phyloP scores from a whole-genome alignment of 768 basidiomycete genomes.

The Boletellus ananiceps region DNA sequence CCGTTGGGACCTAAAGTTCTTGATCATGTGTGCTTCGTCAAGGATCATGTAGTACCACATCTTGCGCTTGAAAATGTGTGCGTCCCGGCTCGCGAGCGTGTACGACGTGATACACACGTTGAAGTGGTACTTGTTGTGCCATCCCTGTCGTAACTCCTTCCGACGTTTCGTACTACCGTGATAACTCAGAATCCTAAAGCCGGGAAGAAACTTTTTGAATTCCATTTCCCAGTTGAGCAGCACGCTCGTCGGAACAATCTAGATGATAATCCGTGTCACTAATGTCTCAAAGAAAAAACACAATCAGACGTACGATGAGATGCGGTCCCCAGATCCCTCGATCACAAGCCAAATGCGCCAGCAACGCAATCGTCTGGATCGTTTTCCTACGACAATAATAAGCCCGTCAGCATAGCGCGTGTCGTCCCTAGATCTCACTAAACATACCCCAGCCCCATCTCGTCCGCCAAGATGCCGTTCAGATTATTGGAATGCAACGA shows the following conservation, averaged over 20 bases:
- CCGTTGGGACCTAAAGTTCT: conserved; percentile 90
- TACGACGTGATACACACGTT: conserved; percentile 96
- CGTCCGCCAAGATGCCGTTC: conserved; percentile 85
- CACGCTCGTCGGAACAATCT: conserved; percentile 91
- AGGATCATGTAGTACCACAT: conserved; percentile 95
- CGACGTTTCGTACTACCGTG: conserved; percentile 87
- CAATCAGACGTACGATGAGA: conserved; percentile 55
- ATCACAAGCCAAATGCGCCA: conserved; percentile 90
- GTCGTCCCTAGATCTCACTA: background rate
- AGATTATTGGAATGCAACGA: conserved; percentile 76
- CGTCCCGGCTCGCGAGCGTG: conserved; percentile 85
- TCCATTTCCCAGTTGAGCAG: conserved; percentile 96
- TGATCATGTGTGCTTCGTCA: conserved; percentile 97
- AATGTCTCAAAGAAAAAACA: background rate
- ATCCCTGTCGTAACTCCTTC: conserved; percentile 85
- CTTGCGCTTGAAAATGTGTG: conserved; percentile 88
- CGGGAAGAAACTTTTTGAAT: conserved; percentile 92
- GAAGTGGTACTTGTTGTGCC: conserved; percentile 85
- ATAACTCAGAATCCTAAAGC: conserved; percentile 83
- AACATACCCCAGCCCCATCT: conserved; percentile 90
- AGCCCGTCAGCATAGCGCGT: background rate
- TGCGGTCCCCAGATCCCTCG: conserved; percentile 91
- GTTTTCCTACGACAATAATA: conserved; percentile 61
- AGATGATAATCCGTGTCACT: background rate
- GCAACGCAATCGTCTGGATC: conserved; percentile 90